Evolutionary conservation across 2,329 filamentous ascomycete genomes (phyloP).

Genomic region (Fusarium sp.): DNA sequence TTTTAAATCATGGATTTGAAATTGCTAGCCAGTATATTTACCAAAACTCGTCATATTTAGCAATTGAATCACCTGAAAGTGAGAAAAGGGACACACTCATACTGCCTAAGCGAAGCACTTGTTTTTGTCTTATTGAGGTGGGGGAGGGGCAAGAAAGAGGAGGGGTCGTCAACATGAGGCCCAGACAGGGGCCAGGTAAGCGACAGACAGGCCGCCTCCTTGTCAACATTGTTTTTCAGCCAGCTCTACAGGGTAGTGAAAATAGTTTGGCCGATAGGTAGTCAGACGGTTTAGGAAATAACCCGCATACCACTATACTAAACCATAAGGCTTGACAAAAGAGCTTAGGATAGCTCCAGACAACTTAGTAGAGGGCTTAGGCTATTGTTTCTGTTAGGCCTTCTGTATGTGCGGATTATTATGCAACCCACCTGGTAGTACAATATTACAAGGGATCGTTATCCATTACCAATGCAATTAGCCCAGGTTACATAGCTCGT

Average conservation of each 20-base stretch:
- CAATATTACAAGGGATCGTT: too few relatives aligned
- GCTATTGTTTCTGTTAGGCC: too few relatives aligned
- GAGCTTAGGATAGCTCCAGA: too few relatives aligned
- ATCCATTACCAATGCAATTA: too few relatives aligned
- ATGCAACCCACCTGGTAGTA: too few relatives aligned
- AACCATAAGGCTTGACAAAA: too few relatives aligned
- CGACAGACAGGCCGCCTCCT: not conserved
- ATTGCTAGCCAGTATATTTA: not conserved
- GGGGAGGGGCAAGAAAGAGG: slow-evolving; percentile 17
- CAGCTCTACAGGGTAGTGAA: not conserved
- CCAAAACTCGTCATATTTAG: not conserved
- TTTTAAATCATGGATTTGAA: not conserved
- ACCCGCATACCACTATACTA: too few relatives aligned
- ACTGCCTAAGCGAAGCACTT: not conserved
- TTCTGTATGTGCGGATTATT: too few relatives aligned
- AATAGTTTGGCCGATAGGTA: not conserved
- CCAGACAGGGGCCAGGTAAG: slow-evolving; percentile 17
- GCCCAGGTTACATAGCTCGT: too few relatives aligned
- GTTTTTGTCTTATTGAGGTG: slow-evolving; percentile 5
- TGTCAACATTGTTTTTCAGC: not conserved
- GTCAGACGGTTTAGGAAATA: too few relatives aligned
- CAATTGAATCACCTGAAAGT: not conserved
- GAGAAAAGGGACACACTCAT: slow-evolving; percentile 25
- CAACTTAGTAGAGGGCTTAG: too few relatives aligned
- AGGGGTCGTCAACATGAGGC: slow-evolving; percentile 1